Evolutionary conservation across 2,329 filamentous ascomycete species (phyloP), one percentile per base, ranked within the genome.

Genomic region (Fusarium transvaalense): DNA sequence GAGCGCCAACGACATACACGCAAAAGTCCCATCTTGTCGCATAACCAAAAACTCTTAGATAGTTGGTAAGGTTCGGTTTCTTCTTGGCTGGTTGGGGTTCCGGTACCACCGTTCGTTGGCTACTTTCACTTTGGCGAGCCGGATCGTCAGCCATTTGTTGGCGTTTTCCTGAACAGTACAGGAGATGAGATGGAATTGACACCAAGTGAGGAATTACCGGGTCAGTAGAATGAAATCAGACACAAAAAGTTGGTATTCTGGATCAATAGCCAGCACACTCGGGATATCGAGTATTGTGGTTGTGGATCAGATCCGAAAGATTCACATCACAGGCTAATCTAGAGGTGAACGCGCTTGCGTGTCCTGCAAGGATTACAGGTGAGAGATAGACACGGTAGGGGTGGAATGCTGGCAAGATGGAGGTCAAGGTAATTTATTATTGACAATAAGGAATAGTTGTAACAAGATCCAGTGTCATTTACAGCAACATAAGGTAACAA

Each of bases 1-100:
- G 19, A 2, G 71, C 53, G 39, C 75, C 77, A 43, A 74, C 46
- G 37, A 56, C 62, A 37, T 76, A 75, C 32, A 74, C 61, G 34
- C 66, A 56, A 38, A 76, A 64, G 57, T 77, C 75, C 74, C 73
- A 76, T 66, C 57, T 68, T 32, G 64, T 73, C 5, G 75, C 75
- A 57, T 77, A 77, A 21, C 52, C 64, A 47, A 77, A 77, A 8
- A 77, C 64, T 27, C 74, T 62, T n/a, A 71, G 29, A 37, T 71
- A 71, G 23, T 71, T 68, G 31, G 50, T 32, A n/a, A 70, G 17
- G 10, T 45, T 46, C n/a, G 68, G 65, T 31, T 43, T 68, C 43
- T 56, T 45, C 42, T 69, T 35, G 4, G 48, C 38, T 43, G 42
- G 19, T 27, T 55, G 38, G 17, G 54, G 43, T 6, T 43, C 37